Conservation (phyloP, 2,329 filamentous ascomycete genomes). For the Fusarium acutatum region DNA sequence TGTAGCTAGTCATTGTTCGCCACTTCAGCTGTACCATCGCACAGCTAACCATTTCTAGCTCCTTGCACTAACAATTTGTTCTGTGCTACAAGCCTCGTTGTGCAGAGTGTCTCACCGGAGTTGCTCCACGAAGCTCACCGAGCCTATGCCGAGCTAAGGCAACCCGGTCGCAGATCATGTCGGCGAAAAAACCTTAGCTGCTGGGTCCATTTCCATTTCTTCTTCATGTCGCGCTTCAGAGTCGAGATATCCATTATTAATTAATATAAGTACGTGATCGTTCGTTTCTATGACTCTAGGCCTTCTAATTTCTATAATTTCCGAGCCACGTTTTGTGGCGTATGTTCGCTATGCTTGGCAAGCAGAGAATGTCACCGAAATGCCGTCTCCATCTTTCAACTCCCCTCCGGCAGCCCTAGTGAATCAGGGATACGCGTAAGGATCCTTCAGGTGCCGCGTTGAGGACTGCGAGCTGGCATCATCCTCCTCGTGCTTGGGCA, state of each 20-base stretch:
- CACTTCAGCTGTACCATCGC: background rate
- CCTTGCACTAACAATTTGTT: background rate
- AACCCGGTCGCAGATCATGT: background rate
- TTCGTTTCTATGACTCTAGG: background rate
- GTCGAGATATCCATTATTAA: background rate
- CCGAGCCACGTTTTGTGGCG: background rate
- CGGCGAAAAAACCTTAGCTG: background rate
- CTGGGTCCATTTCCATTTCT: too few species aligned
- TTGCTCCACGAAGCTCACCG: background rate
- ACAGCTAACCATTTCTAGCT: background rate
- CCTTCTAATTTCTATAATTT: background rate
- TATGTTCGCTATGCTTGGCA: background rate
- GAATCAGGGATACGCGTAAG: slow-evolving; percentile 1
- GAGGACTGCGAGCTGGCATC: slow-evolving; percentile 37
- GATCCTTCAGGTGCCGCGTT: slow-evolving; percentile 28
- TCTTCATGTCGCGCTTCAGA: background rate
- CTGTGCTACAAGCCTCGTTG: background rate
- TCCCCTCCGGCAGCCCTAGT: background rate
- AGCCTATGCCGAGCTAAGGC: background rate
- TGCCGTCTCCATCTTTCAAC: background rate
- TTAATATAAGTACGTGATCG: too few species aligned
- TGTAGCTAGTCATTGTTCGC: background rate
- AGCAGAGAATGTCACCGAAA: background rate
- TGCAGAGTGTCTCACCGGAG: background rate
- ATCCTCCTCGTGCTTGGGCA: slow-evolving; percentile 26